phyloP scores from a whole-genome alignment of 192 early-diverging fungal genomes.

The Coemansia sp. region DNA sequence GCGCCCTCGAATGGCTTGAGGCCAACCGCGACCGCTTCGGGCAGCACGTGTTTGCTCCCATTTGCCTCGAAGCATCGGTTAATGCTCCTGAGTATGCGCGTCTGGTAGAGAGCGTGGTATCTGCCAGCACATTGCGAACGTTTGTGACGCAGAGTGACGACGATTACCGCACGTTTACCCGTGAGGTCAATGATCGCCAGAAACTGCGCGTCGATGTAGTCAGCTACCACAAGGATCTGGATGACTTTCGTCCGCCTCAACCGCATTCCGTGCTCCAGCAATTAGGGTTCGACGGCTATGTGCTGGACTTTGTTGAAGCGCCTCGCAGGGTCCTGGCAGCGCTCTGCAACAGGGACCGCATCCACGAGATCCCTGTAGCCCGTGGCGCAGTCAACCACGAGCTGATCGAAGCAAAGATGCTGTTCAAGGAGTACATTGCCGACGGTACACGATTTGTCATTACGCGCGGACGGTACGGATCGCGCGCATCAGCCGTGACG shows the following conservation, averaged over 20 bases:
- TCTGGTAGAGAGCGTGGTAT: slow-evolving; percentile 64
- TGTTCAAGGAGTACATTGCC: slow-evolving; percentile 49
- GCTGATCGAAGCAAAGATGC: slow-evolving; percentile 13
- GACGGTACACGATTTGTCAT: slow-evolving; percentile 33
- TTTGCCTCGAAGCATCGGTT: slow-evolving; percentile 70
- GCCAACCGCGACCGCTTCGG: slow-evolving; percentile 64
- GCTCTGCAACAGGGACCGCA: slow-evolving; percentile 60
- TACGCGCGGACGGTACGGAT: slow-evolving; percentile 43
- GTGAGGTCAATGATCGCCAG: slow-evolving; percentile 62
- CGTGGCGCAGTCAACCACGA: slow-evolving; percentile 39
- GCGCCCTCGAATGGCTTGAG: slow-evolving; percentile 70
- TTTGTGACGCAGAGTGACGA: slow-evolving; percentile 76
- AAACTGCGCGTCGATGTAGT: slow-evolving; percentile 65
- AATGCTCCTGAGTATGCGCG: slow-evolving; percentile 58
- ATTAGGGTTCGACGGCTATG: slow-evolving; percentile 74
- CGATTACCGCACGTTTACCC: slow-evolving; percentile 75
- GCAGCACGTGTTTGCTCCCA: slow-evolving; percentile 71
- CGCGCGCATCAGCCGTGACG: slow-evolving; percentile 35
- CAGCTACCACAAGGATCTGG: slow-evolving; percentile 38
- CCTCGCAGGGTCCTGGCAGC: slow-evolving; percentile 62
- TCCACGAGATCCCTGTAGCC: slow-evolving; percentile 60
- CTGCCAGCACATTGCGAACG: slow-evolving; percentile 58
- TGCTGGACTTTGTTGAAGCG: slow-evolving; percentile 75
- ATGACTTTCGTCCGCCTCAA: slow-evolving; percentile 34
- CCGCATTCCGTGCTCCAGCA: slow-evolving; percentile 34